These are phyloP conservation scores for Cucumis cinereus DNA, from an alignment of 306 rosid genomes.

Conservation along the genomic window DNA sequence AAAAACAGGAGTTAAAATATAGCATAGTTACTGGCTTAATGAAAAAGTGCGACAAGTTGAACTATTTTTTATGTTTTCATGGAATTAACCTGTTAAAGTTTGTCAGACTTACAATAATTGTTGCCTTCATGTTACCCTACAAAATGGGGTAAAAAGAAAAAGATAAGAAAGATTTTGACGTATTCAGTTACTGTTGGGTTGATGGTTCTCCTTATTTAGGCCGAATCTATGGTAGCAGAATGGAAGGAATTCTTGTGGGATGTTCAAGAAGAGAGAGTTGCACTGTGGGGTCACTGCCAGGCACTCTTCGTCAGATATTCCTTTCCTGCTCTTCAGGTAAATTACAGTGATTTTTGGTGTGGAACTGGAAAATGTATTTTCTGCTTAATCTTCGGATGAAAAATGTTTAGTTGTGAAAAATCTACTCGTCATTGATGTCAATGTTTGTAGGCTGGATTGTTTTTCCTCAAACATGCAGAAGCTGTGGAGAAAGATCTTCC, in stretches of 20 bases:
- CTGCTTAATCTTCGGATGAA: not conserved
- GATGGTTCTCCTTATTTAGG: conserved; percentile 30
- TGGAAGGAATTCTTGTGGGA: conserved; percentile 99
- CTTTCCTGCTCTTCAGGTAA: conserved; percentile 84
- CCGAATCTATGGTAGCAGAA: conserved; percentile 95
- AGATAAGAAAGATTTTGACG: not conserved
- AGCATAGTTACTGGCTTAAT: not conserved
- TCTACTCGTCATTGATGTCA: conserved; percentile 10
- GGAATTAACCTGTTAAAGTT: not conserved
- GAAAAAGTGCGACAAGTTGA: not conserved
- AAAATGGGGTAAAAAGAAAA: not conserved
- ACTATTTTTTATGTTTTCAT: not conserved
- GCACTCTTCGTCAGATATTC: conserved; percentile 80
- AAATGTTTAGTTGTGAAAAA: not conserved
- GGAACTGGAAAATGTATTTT: not conserved
- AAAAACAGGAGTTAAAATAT: not conserved
- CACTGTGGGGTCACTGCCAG: conserved; percentile 94
- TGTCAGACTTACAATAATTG: not conserved
- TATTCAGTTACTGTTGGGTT: not conserved
- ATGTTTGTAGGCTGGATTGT: conserved; percentile 76
- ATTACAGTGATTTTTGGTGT: not conserved
- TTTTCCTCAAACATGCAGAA: conserved; percentile 96
- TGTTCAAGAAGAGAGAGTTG: conserved; percentile 91
- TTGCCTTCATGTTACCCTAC: not conserved
- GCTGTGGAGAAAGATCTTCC: conserved; percentile 96